These are phyloP conservation scores for Cornus controversa DNA, from an alignment of 148 eudicot species.

Conservation along the genomic window DNA sequence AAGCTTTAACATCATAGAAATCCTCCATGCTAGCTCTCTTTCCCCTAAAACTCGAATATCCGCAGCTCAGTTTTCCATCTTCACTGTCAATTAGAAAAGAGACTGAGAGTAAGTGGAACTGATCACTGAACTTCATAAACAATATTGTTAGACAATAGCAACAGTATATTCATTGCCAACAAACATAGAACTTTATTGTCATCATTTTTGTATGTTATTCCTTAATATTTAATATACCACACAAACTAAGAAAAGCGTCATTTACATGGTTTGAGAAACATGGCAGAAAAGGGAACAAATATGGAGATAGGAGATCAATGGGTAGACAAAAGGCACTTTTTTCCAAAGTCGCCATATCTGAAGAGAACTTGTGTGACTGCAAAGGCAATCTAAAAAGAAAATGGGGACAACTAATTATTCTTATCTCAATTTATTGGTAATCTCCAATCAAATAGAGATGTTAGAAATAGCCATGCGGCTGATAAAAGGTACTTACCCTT, in stretches of 20 bases:
- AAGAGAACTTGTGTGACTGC: too few relatives aligned
- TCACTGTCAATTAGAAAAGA: constrained; percentile 60
- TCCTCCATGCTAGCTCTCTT: constrained; percentile 99
- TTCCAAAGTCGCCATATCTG: background rate
- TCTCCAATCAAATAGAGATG: background rate
- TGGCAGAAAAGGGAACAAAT: background rate
- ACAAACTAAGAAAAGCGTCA: background rate
- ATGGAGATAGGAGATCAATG: background rate
- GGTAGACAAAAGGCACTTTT: background rate
- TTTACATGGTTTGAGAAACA: background rate
- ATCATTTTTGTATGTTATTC: background rate
- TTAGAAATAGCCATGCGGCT: background rate
- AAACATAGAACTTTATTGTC: background rate
- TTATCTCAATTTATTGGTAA: background rate
- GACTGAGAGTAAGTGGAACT: constrained; percentile 21
- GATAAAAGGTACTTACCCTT: background rate
- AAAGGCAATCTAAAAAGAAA: background rate
- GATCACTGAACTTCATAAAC: background rate
- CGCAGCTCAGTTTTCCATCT: constrained; percentile 84
- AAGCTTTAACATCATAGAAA: constrained; percentile 79
- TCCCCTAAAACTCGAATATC: constrained; percentile 92
- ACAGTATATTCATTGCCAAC: background rate
- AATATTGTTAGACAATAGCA: background rate
- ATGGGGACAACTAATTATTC: background rate
- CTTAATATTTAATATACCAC: background rate